Percentiles rank a stretch among this genome's conserved stretches.
phyloP scores from a whole-genome alignment of 257 asterid species.

The Linaria vulgaris region DNA sequence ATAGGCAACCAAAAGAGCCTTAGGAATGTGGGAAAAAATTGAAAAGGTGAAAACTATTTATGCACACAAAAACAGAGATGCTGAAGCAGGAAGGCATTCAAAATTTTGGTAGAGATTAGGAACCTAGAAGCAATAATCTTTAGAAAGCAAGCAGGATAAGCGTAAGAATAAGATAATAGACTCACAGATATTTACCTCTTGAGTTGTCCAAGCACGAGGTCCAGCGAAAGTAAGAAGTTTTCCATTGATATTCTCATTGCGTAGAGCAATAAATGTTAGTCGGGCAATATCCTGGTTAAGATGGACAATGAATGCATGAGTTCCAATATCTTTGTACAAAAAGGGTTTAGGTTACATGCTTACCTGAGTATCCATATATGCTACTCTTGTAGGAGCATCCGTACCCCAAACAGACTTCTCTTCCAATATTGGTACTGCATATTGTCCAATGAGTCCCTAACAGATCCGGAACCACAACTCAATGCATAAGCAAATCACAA shows the following conservation, averaged over 20 bases:
- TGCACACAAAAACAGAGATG: background rate
- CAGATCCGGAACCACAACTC: slow-evolving; percentile 25
- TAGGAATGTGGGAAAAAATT: background rate
- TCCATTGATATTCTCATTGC: slow-evolving; percentile 79
- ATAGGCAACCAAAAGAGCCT: background rate
- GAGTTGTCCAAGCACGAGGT: slow-evolving; percentile 99
- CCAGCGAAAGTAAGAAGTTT: slow-evolving; percentile 94
- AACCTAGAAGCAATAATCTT: slow-evolving; percentile 4
- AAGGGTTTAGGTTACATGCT: slow-evolving; percentile 10
- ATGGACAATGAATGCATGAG: slow-evolving; percentile 24
- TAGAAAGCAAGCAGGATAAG: background rate
- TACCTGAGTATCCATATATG: slow-evolving; percentile 99
- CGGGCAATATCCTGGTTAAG: slow-evolving; percentile 84
- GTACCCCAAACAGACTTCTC: slow-evolving; percentile 99
- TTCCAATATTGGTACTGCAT: slow-evolving; percentile 96
- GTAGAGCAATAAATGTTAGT: slow-evolving; percentile 84
- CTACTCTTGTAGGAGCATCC: slow-evolving; percentile 98
- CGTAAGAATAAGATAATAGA: too few species aligned
- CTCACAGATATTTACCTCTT: slow-evolving; percentile 60
- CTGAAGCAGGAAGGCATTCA: background rate
- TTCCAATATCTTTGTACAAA: slow-evolving; percentile 15
- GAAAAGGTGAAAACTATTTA: background rate
- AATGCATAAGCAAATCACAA: slow-evolving; percentile 13
- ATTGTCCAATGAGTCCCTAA: slow-evolving; percentile 96
- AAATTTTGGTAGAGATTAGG: background rate